Base-by-base conservation (phyloP, 305 asterid genomes). In the Rubia peregrina region DNA sequence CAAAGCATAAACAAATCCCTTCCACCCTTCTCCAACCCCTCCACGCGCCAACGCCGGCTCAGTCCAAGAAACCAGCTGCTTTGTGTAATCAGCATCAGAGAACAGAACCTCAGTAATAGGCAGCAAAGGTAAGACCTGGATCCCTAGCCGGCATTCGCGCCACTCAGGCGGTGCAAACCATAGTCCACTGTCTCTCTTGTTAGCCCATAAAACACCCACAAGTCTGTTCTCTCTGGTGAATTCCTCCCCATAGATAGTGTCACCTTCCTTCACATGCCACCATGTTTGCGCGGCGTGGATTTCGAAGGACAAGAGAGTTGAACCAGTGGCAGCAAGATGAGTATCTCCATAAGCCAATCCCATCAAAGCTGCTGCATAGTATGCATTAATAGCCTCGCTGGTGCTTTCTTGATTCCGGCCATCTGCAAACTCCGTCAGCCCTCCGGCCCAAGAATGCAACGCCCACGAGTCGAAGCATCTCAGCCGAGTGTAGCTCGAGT, bases 391-490 rank as follows among this genome's bases (percentile, higher is more conserved):
- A 1, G 98, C 98, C 83, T 91, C 95, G 3, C 96, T 86, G 6
- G 98, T 85, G 87, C 95, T 91, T 75, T 91, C 96, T 57, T 91
- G 95, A 70, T 89, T 86, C 56, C 94, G 84, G 8, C 98, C 98
- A 62, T 91, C 98, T 30, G 86, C 87, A 77, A 91, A 91, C 56
- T 88, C 98, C 0, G 91, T 89, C 61, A 91, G 73, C 67, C 96
- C 98, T 30, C 89, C 90, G 12, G 98, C 96, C 98, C 96, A 86
- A 70, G 96, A 91, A 82, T 89, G 98, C 76, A 91, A 70, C 66
- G 81, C 80, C 93, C 93, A 91, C 40, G 80, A 49, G 68, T 91
- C 98, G 41, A 88, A 91, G 57, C 91, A 85, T 71, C 98, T 88
- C 84, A 89, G 56, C 11, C 90, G 85, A 9, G 97, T 79, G 71